These are phyloP conservation scores for Entomortierella lignicola DNA, from an alignment of 192 early-diverging fungal genomes.

Conservation along the genomic window DNA sequence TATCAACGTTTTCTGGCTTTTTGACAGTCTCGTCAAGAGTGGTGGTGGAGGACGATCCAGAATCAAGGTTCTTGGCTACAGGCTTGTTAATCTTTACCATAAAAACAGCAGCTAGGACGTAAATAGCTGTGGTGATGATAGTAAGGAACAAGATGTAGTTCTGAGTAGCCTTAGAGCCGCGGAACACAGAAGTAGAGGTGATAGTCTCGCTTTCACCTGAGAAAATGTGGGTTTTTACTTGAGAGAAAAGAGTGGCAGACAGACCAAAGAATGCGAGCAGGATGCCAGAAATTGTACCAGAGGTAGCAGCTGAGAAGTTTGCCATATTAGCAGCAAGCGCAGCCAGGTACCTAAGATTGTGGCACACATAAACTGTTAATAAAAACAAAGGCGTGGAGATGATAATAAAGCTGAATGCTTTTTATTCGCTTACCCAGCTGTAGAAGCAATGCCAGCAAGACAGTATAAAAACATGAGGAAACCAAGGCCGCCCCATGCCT, in stretches of 20 bases:
- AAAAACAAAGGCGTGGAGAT: neutral
- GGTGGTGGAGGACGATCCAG: constrained; percentile 16
- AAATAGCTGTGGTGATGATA: constrained; percentile 47
- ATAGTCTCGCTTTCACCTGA: constrained; percentile 23
- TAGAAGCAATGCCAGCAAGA: constrained; percentile 45
- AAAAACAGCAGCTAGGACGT: constrained; percentile 39
- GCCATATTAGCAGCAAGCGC: constrained; percentile 55
- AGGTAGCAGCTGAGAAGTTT: constrained; percentile 48
- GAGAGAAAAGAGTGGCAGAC: constrained; percentile 50
- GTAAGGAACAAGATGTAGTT: constrained; percentile 45
- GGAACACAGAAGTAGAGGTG: constrained; percentile 8
- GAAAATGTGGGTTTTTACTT: constrained; percentile 50
- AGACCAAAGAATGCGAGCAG: constrained; percentile 53
- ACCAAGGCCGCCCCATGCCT: constrained; percentile 51
- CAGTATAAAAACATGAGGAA: constrained; percentile 54
- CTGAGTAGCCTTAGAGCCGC: constrained; percentile 42
- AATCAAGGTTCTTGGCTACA: constrained; percentile 21
- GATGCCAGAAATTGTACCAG: constrained; percentile 48
- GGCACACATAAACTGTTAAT: too few relatives aligned
- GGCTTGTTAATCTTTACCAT: constrained; percentile 50
- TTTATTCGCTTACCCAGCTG: constrained; percentile 42
- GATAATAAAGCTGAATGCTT: neutral
- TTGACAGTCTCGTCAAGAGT: constrained; percentile 8
- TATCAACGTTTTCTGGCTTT: neutral
- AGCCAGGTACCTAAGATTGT: constrained; percentile 35